phyloP scores from a whole-genome alignment of 2,329 filamentous ascomycete species.

The Fulvia fulva region DNA sequence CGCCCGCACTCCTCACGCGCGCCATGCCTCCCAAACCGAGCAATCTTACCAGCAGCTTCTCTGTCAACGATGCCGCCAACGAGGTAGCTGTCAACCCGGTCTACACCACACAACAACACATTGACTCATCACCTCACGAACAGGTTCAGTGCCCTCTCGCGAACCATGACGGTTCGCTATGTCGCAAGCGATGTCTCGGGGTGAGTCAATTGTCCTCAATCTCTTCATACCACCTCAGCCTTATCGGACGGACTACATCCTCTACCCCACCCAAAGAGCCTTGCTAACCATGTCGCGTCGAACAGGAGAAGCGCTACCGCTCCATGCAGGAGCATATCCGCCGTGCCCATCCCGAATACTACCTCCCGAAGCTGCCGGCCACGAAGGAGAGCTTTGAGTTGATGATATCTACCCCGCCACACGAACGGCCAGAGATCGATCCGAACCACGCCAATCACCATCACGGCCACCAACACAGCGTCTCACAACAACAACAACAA shows the following conservation, averaged over 20 bases:
- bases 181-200: constrained; percentile 94
- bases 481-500: too few species aligned
- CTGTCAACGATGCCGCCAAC: constrained; percentile 5
- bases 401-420: constrained; percentile 89
- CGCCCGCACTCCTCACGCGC: not conserved
- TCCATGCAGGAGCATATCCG: constrained; percentile 99
- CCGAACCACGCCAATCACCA: constrained; percentile 34
- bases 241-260: not conserved
- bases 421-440: constrained; percentile 57
- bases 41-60: constrained; percentile 8
- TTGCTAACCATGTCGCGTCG: constrained; percentile 30
- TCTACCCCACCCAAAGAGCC: constrained; percentile 17
- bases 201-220: constrained; percentile 76
- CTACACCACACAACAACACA: not conserved
- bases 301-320: constrained; percentile 87
- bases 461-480: constrained; percentile 23
- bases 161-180: constrained; percentile 95
- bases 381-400: constrained; percentile 96
- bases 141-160: constrained; percentile 94
- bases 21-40: constrained; percentile 70
- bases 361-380: constrained; percentile 94
- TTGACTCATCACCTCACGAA: not conserved
- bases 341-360: constrained; percentile 92
- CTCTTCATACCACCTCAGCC: constrained; percentile 22
- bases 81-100: constrained; percentile 62